Evolutionary conservation across 306 rosid genomes (phyloP).

Genomic region (Glycine latifolia): DNA sequence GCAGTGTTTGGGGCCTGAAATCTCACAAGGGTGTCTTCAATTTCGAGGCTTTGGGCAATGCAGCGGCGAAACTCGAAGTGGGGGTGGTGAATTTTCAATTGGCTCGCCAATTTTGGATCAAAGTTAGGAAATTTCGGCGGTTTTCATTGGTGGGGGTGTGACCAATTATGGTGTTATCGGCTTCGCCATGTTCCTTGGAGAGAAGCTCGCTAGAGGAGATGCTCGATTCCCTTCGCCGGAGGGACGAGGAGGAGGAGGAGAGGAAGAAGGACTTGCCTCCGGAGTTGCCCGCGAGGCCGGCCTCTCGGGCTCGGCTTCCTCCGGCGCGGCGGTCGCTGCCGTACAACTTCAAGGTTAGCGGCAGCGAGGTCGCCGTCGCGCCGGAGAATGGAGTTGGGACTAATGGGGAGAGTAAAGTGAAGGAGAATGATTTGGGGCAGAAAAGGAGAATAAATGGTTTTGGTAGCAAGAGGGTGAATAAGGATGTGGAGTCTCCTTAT

Average conservation of each 20-base stretch:
- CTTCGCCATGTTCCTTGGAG: conserved; percentile 71
- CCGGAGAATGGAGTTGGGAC: conserved; percentile 51
- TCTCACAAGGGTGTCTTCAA: conserved; percentile 30
- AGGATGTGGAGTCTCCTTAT: conserved; percentile 76
- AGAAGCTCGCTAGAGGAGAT: conserved; percentile 96
- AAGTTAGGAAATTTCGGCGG: conserved; percentile 29
- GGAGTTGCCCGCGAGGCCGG: conserved; percentile 91
- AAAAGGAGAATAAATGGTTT: conserved; percentile 53
- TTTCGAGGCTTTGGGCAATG: conserved; percentile 47
- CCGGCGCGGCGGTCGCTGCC: conserved; percentile 85
- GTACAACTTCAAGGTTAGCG: conserved; percentile 59
- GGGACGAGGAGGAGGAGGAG: conserved; percentile 74
- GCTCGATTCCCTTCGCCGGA: conserved; percentile 91
- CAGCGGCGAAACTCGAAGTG: conserved; percentile 49
- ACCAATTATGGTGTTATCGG: conserved; percentile 67
- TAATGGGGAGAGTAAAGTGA: conserved; percentile 64
- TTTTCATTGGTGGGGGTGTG: conserved; percentile 6
- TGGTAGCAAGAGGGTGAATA: conserved; percentile 69
- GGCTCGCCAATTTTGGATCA: conserved; percentile 21
- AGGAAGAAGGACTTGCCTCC: conserved; percentile 82
- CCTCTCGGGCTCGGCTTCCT: conserved; percentile 80
- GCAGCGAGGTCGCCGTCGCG: background rate
- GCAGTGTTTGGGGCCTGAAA: conserved; percentile 9
- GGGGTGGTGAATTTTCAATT: conserved; percentile 35
- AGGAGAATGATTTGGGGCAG: conserved; percentile 55